phyloP scores from a whole-genome alignment of 169 alveolate genomes.

The Blepharisma undulans region DNA sequence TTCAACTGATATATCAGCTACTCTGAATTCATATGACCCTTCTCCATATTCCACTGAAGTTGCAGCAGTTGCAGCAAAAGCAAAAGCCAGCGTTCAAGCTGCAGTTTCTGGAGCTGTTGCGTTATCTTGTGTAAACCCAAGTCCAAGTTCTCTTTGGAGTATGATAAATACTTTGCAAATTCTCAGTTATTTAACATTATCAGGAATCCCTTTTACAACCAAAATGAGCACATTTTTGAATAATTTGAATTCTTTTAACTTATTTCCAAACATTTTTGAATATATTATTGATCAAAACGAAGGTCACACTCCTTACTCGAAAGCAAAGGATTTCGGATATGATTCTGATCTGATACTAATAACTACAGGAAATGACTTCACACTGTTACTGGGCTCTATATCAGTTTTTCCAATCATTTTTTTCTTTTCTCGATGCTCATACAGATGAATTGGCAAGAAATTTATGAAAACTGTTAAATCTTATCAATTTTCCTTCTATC shows the following conservation, averaged over 20 bases:
- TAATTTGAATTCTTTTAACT: background rate
- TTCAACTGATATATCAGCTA: too few species aligned
- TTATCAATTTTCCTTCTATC: background rate
- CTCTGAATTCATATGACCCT: too few species aligned
- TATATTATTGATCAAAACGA: background rate
- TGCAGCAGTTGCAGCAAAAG: background rate
- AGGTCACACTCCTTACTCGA: background rate
- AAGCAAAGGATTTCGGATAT: conserved; percentile 14
- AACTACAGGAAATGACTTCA: background rate
- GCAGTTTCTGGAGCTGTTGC: background rate
- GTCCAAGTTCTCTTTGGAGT: background rate
- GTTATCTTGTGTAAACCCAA: background rate
- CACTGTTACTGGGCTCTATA: background rate
- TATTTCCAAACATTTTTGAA: background rate
- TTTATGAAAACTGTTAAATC: background rate
- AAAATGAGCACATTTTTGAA: background rate
- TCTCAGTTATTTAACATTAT: background rate
- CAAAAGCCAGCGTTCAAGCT: background rate
- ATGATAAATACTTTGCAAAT: conserved; percentile 6
- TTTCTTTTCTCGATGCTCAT: background rate
- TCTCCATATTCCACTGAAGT: too few species aligned
- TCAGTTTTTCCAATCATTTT: background rate
- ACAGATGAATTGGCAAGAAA: background rate
- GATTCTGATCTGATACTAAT: background rate
- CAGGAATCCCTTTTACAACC: background rate